Conservation (phyloP, 1,284 basidiomycete species). For the Trichosporon sp. region DNA sequence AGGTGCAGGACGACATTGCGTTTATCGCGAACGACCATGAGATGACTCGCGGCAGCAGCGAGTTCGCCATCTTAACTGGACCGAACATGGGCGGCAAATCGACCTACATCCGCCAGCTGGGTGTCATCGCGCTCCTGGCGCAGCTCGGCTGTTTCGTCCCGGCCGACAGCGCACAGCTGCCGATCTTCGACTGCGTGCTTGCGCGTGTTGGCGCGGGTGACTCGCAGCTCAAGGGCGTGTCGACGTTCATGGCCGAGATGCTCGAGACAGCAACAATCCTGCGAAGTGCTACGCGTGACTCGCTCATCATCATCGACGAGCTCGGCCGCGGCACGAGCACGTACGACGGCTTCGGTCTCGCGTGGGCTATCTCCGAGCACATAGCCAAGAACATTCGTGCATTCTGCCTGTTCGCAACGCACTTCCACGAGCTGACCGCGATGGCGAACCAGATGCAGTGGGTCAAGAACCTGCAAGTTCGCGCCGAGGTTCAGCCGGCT, state of each 20-base stretch:
- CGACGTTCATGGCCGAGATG: constrained; percentile 99
- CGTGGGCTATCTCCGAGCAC: constrained; percentile 99
- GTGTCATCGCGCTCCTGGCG: constrained; percentile 92
- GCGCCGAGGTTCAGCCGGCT: constrained; percentile 75
- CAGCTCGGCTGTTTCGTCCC: constrained; percentile 96
- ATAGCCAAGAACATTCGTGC: constrained; percentile 89
- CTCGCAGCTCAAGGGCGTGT: constrained; percentile 94
- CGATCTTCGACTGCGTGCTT: constrained; percentile 94
- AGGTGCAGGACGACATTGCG: constrained; percentile 91
- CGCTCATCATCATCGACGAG: constrained; percentile 97
- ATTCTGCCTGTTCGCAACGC: constrained; percentile 95
- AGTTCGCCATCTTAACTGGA: constrained; percentile 64
- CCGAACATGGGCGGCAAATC: constrained; percentile 97
- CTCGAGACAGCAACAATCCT: constrained; percentile 88
- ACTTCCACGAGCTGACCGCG: constrained; percentile 96
- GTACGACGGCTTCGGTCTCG: constrained; percentile 96
- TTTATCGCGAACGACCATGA: constrained; percentile 88
- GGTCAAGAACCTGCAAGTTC: constrained; percentile 94
- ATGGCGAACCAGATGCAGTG: constrained; percentile 82
- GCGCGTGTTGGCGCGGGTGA: constrained; percentile 97
- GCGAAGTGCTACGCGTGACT: constrained; percentile 87
- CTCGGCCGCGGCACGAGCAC: constrained; percentile 97
- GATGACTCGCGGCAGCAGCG: constrained; percentile 51
- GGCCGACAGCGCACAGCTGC: constrained; percentile 78
- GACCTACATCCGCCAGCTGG: constrained; percentile 87